Conservation (phyloP, 345 rosid species). For the Noccaea bulbosa region DNA sequence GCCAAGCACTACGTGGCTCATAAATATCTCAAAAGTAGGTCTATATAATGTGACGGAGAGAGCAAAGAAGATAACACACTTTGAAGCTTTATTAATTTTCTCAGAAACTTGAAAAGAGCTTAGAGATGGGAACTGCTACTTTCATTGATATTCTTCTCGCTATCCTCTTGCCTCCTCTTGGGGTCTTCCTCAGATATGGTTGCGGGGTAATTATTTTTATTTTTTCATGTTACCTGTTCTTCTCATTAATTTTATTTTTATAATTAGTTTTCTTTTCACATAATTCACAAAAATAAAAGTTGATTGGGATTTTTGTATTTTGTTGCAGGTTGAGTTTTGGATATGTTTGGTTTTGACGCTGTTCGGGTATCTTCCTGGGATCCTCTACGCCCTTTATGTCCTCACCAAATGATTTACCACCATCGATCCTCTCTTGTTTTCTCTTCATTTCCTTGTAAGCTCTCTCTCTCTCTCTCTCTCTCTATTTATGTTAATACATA, state of each 20-base stretch:
- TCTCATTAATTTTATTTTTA: background rate
- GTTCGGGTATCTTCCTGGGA: constrained; percentile 80
- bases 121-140: constrained; percentile 53
- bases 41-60: constrained; percentile 35
- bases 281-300: background rate
- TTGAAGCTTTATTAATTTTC: constrained; percentile 7
- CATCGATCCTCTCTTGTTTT: constrained; percentile 1
- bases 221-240: background rate
- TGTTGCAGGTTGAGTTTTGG: constrained; percentile 76
- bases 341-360: constrained; percentile 78
- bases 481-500: background rate
- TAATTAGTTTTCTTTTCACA: background rate
- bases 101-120: constrained; percentile 15
- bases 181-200: constrained; percentile 83
- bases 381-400: constrained; percentile 70
- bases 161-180: constrained; percentile 88
- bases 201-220: constrained; percentile 52
- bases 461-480: constrained; percentile 8
- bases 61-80: constrained; percentile 16
- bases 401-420: constrained; percentile 64
- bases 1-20: constrained; percentile 33
- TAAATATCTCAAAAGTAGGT: constrained; percentile 36
- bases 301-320: background rate
- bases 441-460: constrained; percentile 36
- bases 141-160: constrained; percentile 78